Evolutionary conservation across 1,284 basidiomycete species (phyloP).

Genomic region (Leccinum fuscescens): DNA sequence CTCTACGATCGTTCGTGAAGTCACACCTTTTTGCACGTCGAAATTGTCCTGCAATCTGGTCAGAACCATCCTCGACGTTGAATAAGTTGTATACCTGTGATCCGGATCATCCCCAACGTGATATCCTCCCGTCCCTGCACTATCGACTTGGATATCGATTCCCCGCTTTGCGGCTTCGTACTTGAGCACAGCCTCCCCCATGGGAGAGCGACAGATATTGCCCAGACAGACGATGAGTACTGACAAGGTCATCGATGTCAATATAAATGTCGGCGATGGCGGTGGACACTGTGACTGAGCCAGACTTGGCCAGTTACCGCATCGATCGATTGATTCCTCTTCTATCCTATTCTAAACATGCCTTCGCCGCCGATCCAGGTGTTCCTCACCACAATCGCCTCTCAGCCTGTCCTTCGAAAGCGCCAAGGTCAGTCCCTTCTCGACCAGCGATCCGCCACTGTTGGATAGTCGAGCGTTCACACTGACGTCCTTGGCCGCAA

Average conservation of each 20-base stretch:
- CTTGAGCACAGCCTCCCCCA: slow-evolving; percentile 73
- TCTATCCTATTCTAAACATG: slow-evolving; percentile 42
- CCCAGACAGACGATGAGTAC: slow-evolving; percentile 76
- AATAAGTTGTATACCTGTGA: slow-evolving; percentile 47
- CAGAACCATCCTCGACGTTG: not conserved
- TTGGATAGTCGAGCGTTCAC: not conserved
- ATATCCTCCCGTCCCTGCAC: slow-evolving; percentile 71
- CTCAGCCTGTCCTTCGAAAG: slow-evolving; percentile 69
- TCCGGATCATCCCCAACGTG: slow-evolving; percentile 75
- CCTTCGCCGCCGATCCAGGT: slow-evolving; percentile 74
- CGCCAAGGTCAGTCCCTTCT: slow-evolving; percentile 54
- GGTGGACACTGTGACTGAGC: not conserved
- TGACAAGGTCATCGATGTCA: slow-evolving; percentile 33
- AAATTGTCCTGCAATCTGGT: slow-evolving; percentile 46
- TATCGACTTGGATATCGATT: slow-evolving; percentile 64
- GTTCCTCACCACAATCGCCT: slow-evolving; percentile 82
- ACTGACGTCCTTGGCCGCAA: not conserved
- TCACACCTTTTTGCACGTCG: slow-evolving; percentile 59
- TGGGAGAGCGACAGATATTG: slow-evolving; percentile 77
- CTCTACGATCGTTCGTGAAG: not conserved
- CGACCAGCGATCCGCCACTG: not conserved
- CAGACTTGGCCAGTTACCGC: not conserved
- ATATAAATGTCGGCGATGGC: not conserved
- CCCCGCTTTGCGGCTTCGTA: slow-evolving; percentile 58
- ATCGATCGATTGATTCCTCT: not conserved